These are phyloP conservation scores for Anthracocystis setariae DNA, from an alignment of 1,284 basidiomycete species.

Conservation along the genomic window DNA sequence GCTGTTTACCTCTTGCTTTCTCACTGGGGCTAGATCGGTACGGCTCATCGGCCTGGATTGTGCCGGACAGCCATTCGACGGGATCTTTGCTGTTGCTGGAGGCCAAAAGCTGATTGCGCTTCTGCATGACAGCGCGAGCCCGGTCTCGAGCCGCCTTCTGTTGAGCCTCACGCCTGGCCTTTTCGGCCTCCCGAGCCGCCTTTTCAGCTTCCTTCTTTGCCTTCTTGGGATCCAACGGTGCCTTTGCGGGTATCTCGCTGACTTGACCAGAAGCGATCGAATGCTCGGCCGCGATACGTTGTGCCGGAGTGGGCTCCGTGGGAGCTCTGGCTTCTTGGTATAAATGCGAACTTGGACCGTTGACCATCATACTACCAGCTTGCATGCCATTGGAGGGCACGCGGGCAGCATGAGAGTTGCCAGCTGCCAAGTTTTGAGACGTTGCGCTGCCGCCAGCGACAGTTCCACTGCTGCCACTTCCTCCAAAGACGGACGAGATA, in stretches of 20 bases:
- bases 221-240: constrained; percentile 79
- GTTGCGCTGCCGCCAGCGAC: constrained; percentile 18
- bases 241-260: constrained; percentile 68
- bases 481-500: constrained; percentile 44
- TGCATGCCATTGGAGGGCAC: constrained; percentile 18
- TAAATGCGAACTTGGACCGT: constrained; percentile 3
- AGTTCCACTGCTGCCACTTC: constrained; percentile 27
- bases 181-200: constrained; percentile 82
- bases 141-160: constrained; percentile 79
- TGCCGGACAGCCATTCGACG: constrained; percentile 59
- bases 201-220: constrained; percentile 89
- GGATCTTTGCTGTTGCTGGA: constrained; percentile 55
- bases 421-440: constrained; percentile 18
- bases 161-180: constrained; percentile 81
- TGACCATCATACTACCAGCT: constrained; percentile 2
- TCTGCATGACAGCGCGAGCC: constrained; percentile 92
- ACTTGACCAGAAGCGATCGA: constrained; percentile 27
- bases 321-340: constrained; percentile 15
- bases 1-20: constrained; percentile 59
- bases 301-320: constrained; percentile 46
- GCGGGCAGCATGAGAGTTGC: constrained; percentile 13
- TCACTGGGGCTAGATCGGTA: constrained; percentile 48
- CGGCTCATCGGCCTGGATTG: constrained; percentile 30
- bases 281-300: constrained; percentile 50
- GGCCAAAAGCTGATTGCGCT: constrained; percentile 72